Base-by-base conservation (phyloP, 306 rosid species). In the Purshia tridentata region DNA sequence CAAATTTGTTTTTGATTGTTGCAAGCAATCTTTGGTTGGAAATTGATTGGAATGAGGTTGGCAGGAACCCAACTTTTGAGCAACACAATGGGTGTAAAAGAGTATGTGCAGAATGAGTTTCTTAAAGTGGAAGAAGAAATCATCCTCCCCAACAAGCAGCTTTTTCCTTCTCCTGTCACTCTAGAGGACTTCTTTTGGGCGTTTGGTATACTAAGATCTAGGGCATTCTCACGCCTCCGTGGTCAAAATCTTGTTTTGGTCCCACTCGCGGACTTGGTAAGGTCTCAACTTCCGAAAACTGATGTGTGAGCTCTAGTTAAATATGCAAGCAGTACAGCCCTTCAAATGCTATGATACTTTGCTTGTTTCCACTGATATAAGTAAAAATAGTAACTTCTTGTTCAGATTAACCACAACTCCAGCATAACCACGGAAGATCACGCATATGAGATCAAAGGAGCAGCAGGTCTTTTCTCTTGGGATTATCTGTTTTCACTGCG, bases 101-200 rank as follows among this genome's bases (percentile, higher is more conserved):
- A 94, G 76, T 94, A 91, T 68, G 97, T 91, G 74, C 20, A 76
- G 84, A 89, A 39, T 75, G 97, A 94, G 71, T 91, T 86, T 83
- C 70, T 61, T 58, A 94, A 78, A 80, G 80, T 91, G 76, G 91
- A 94, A 79, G 84, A 85, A 83, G 94, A 91, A 79, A 86, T 88
- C 67, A 81, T 94, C 67, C 88, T 88, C 58, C 91, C 92, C 22
- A 84, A 89, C 80, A 84, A 88, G 83, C 69, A 78, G 76, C 87
- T 94, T 72, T 94, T 94, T 73, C 95, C 98, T 52, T 80, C 81
- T 76, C 84, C 91, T 22, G 81, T 94, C 63, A 91, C 97, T 58
- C 71, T 91, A 77, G 92, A 94, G 35, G 98, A 94, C 77, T 94
- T 91, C 92, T 88, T 86, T 58, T 94, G 98, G 98, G 98, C 96